Percentiles rank a stretch among this genome's conserved stretches.
Evolutionary conservation across 306 rosid species (phyloP).

Genomic region (Castanea crenata): DNA sequence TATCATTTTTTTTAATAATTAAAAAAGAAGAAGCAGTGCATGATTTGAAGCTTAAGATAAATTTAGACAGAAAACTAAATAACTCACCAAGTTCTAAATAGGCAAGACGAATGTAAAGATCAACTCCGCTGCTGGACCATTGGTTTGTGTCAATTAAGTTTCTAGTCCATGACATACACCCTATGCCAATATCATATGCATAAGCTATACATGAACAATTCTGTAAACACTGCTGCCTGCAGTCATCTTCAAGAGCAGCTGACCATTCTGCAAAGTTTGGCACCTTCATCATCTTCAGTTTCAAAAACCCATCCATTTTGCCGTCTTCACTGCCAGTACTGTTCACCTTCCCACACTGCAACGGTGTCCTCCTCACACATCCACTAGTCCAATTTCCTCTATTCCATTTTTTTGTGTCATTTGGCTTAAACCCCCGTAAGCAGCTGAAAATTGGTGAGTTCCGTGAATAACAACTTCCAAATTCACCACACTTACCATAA

Average conservation of each 20-base stretch:
- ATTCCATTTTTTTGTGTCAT: conserved; percentile 3
- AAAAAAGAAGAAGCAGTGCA: neutral
- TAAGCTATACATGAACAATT: conserved; percentile 39
- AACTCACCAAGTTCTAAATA: neutral
- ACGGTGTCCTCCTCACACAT: conserved; percentile 7
- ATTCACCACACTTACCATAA: conserved; percentile 29
- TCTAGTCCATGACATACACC: neutral
- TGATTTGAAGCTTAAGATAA: neutral
- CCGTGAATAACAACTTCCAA: neutral
- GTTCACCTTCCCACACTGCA: conserved; percentile 26
- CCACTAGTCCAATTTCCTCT: conserved; percentile 13
- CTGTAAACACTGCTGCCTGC: conserved; percentile 20
- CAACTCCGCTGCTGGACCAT: neutral
- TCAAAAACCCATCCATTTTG: conserved; percentile 25
- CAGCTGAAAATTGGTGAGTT: conserved; percentile 17
- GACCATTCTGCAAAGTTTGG: conserved; percentile 24
- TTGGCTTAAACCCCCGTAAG: conserved; percentile 27
- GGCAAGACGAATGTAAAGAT: neutral
- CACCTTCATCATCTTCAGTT: conserved; percentile 26
- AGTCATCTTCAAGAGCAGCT: conserved; percentile 10
- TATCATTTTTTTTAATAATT: too few relatives aligned
- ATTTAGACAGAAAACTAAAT: neutral
- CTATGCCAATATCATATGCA: conserved; percentile 25
- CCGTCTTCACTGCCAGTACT: neutral
- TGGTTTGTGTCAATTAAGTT: neutral